phyloP scores from a whole-genome alignment of 129 eudicot species.

The Tanacetum coccineum region DNA sequence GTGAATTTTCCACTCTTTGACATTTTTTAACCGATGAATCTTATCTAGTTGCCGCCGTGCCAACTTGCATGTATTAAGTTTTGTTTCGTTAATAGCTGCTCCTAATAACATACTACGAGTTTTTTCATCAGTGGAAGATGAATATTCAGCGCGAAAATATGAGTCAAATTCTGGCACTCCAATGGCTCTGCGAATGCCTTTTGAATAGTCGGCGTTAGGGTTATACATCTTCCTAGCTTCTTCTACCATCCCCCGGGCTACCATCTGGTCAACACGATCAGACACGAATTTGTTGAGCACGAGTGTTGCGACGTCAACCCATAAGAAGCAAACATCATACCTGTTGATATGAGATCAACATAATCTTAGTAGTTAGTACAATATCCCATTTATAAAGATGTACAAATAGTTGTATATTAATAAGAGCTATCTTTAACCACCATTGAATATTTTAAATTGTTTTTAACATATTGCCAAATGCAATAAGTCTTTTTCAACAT shows the following conservation, averaged over 20 bases:
- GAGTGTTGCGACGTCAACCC: conserved; percentile 74
- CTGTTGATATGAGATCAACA: conserved; percentile 10
- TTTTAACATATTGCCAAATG: too few relatives aligned
- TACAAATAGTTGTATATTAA: too few relatives aligned
- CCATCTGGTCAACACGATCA: conserved; percentile 82
- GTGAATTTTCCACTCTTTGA: conserved; percentile 62
- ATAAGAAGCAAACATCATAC: conserved; percentile 75
- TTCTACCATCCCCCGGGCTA: conserved; percentile 63
- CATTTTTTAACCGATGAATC: conserved; percentile 47
- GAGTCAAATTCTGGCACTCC: conserved; percentile 75
- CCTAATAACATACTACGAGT: conserved; percentile 32
- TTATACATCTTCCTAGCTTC: conserved; percentile 48
- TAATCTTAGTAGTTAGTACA: too few relatives aligned
- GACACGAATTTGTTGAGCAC: conserved; percentile 47
- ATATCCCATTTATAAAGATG: too few relatives aligned
- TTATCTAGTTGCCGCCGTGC: conserved; percentile 55
- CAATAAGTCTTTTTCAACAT: not conserved
- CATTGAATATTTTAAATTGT: not conserved
- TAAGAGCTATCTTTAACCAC: too few relatives aligned
- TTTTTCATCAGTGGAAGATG: conserved; percentile 20
- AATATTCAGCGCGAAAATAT: conserved; percentile 46
- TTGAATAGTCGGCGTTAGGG: conserved; percentile 58
- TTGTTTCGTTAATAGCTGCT: conserved; percentile 53
- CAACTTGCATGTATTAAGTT: conserved; percentile 55
- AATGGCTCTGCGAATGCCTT: conserved; percentile 69